These are phyloP conservation scores for Xylariaceae sp. DNA, from an alignment of 2,329 filamentous ascomycete genomes.

Conservation along the genomic window DNA sequence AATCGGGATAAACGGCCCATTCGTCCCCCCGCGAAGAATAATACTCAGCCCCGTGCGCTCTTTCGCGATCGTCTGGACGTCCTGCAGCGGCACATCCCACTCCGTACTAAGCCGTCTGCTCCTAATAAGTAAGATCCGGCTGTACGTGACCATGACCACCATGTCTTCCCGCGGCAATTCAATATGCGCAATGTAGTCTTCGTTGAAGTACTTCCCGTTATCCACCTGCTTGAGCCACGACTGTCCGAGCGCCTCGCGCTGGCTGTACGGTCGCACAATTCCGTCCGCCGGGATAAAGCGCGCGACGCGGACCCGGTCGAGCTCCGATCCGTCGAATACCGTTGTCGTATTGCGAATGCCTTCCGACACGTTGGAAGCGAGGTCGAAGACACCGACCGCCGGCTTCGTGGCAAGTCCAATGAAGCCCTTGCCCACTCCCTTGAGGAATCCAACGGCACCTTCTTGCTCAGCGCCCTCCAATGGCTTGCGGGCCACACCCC, in stretches of 20 bases:
- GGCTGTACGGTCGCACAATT: conserved; percentile 88
- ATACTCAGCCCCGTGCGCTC: conserved; percentile 92
- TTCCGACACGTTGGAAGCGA: conserved; percentile 94
- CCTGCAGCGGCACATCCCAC: conserved; percentile 94
- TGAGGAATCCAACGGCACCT: conserved; percentile 89
- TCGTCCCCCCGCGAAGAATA: conserved; percentile 79
- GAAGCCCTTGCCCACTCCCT: conserved; percentile 92
- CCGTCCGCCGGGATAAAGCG: conserved; percentile 90
- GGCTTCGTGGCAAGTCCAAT: conserved; percentile 95
- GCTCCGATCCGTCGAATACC: conserved; percentile 89
- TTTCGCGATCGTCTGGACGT: conserved; percentile 94
- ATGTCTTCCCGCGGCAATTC: conserved; percentile 86
- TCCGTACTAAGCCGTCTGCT: conserved; percentile 80
- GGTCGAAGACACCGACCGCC: conserved; percentile 91
- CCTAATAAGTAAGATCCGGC: conserved; percentile 82
- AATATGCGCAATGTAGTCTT: conserved; percentile 93
- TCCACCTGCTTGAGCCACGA: conserved; percentile 99
- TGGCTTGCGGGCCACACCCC: conserved; percentile 86
- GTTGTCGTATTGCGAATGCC: conserved; percentile 98
- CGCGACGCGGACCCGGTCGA: conserved; percentile 89
- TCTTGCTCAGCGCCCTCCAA: conserved; percentile 95
- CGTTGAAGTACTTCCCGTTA: conserved; percentile 96
- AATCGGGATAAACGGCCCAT: conserved; percentile 91
- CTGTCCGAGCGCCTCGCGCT: conserved; percentile 91
- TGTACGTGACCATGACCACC: conserved; percentile 83